Evolutionary conservation across 176 grass and related monocot species (phyloP).

Genomic region (Tillandsia leiboldiana): DNA sequence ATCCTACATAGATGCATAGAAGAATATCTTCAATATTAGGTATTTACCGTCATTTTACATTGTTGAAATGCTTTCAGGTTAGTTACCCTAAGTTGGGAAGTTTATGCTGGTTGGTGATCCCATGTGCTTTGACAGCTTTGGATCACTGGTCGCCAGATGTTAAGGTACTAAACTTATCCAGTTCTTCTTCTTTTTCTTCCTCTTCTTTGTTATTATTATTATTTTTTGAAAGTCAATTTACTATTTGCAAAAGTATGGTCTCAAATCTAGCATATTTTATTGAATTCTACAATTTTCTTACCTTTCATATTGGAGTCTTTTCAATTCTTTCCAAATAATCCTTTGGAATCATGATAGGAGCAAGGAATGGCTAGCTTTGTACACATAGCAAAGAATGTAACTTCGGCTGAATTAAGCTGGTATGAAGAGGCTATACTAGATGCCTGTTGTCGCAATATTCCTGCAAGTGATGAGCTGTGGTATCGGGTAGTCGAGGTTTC

Average conservation of each 20-base stretch:
- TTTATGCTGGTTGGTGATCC: conserved; percentile 58
- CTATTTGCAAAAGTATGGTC: background rate
- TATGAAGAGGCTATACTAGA: conserved; percentile 89
- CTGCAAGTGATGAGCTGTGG: conserved; percentile 68
- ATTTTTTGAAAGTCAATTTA: background rate
- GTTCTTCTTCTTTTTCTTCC: background rate
- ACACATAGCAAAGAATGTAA: conserved; percentile 69
- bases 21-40: background rate
- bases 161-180: conserved; percentile 33
- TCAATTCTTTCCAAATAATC: background rate
- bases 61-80: conserved; percentile 33
- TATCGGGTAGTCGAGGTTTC: conserved; percentile 52
- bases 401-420: conserved; percentile 62
- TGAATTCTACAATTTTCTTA: no score
- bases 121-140: conserved; percentile 69
- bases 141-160: conserved; percentile 94
- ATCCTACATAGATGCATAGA: background rate
- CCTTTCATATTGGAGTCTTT: background rate
- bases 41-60: conserved; percentile 8
- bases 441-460: conserved; percentile 66
- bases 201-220: conserved; percentile 12
- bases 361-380: conserved; percentile 61
- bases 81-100: conserved; percentile 57
- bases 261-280: no score
- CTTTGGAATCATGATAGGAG: conserved; percentile 33